Evolutionary conservation across 768 basidiomycete species (phyloP).

Genomic region (Russula earlei): DNA sequence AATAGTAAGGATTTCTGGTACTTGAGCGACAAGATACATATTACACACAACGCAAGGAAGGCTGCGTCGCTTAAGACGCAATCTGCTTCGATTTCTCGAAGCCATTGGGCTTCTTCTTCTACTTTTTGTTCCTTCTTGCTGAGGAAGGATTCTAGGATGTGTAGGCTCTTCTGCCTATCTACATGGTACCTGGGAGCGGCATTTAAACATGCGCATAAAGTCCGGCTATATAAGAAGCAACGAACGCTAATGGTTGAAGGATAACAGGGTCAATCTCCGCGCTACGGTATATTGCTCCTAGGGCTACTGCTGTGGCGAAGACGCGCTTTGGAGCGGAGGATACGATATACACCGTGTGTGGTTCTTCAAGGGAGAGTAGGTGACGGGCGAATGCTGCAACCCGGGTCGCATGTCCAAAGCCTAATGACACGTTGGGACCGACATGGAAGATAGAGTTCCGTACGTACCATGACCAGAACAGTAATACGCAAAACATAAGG

Average conservation of each 20-base stretch:
- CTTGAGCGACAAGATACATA: neutral
- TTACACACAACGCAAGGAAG: slow-evolving; percentile 62
- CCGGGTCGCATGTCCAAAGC: slow-evolving; percentile 80
- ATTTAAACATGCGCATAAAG: slow-evolving; percentile 6
- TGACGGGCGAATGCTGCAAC: slow-evolving; percentile 64
- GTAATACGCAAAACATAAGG: slow-evolving; percentile 50
- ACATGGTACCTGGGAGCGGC: slow-evolving; percentile 47
- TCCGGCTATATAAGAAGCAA: slow-evolving; percentile 1
- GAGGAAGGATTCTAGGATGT: slow-evolving; percentile 52
- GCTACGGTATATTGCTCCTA: slow-evolving; percentile 58
- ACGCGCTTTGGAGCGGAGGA: slow-evolving; percentile 69
- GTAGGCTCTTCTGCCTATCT: slow-evolving; percentile 59
- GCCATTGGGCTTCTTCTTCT: slow-evolving; percentile 48
- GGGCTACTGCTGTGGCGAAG: slow-evolving; percentile 52
- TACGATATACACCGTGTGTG: slow-evolving; percentile 49
- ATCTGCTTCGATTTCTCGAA: slow-evolving; percentile 39
- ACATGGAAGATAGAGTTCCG: neutral
- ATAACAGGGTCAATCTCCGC: slow-evolving; percentile 74
- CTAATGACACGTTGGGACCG: slow-evolving; percentile 26
- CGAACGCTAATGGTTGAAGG: slow-evolving; percentile 71
- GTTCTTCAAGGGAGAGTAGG: slow-evolving; percentile 38
- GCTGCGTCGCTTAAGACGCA: slow-evolving; percentile 71
- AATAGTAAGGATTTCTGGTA: neutral
- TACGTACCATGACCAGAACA: slow-evolving; percentile 61
- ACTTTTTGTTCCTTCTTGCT: slow-evolving; percentile 44